Evolutionary conservation across 129 eudicot genomes (phyloP).

Genomic region (Heracleum sosnowskyi): DNA sequence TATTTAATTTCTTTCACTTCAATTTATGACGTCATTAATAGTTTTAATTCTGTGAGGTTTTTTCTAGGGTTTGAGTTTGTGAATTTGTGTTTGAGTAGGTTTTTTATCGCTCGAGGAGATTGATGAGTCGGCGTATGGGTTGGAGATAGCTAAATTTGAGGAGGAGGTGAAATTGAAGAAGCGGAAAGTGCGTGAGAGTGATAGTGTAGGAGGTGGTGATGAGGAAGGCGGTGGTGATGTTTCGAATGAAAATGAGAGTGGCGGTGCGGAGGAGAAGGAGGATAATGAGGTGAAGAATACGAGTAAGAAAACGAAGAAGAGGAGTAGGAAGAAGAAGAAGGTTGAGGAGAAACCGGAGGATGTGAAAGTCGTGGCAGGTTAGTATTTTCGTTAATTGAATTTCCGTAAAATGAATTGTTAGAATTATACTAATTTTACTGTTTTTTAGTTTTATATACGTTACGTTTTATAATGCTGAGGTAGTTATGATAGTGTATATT

Average conservation of each 20-base stretch:
- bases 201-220: conserved; percentile 28
- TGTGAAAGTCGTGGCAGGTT: conserved; percentile 30
- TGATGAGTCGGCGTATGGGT: conserved; percentile 75
- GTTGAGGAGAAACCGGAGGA: conserved; percentile 30
- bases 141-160: conserved; percentile 39
- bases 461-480: background rate
- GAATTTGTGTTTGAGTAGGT: conserved; percentile 40
- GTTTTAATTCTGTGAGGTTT: background rate
- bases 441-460: background rate
- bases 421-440: background rate
- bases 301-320: conserved; percentile 35
- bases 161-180: conserved; percentile 34
- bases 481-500: background rate
- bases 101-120: conserved; percentile 93
- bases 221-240: conserved; percentile 33
- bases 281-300: conserved; percentile 25
- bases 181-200: conserved; percentile 28
- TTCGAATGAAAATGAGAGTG: conserved; percentile 16
- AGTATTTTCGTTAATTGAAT: conserved; percentile 10
- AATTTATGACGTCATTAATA: background rate
- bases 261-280: conserved; percentile 12
- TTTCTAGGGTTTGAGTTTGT: background rate
- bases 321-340: conserved; percentile 29
- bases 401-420: background rate
- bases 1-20: background rate